Evolutionary conservation across 257 asterid species (phyloP), one percentile per base, ranked within the genome.

Genomic region (Catharanthus roseus): DNA sequence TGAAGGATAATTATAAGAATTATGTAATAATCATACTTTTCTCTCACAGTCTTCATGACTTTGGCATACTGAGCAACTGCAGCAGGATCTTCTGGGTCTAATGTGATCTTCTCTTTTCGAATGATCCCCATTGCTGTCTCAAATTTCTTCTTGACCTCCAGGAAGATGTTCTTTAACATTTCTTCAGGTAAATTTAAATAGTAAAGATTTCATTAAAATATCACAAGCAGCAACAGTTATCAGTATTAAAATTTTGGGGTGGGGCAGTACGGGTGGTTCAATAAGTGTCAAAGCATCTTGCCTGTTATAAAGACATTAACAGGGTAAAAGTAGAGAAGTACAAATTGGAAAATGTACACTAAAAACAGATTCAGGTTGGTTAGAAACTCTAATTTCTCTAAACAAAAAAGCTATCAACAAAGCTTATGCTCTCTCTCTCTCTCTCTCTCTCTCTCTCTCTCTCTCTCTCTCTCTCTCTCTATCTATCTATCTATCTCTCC

Each of bases 91-190:
- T 89, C 86, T 42, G 97, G 96, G 60, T 84, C 91, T 29, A 93
- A 82, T 65, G 92, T 89, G 80, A 93, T 90, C 89, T 90, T 90
- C 87, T 93, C 97, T 74, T 83, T 85, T 44, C 84, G 85, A 5
- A 93, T 86, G 77, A 93, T 51, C 56, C 89, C 93, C 10, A 90
- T 58, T 69, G 97, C 97, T 63, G 96, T 90, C 81, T 93, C 97
- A 71, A 85, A 89, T 77, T 93, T 93, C 69, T 89, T 93, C 88
- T 87, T 90, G 57, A 93, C 89, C 73, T 93, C 97, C n/a, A 86
- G 91, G 76, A 93, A 93, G 54, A 90, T 85, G 79, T 89, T 88
- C 96, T 93, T 93, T 92, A 93, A 83, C 89, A 90, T 67, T 80
- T 93, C 98, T 93, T 78, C 83, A 85, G 38, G 82, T 41, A 64